A percentile compares a stretch with the other conserved stretches of the same genome.
Evolutionary conservation across 75 land plant genomes (phyloP).

Genomic region (Larix kaempferi): DNA sequence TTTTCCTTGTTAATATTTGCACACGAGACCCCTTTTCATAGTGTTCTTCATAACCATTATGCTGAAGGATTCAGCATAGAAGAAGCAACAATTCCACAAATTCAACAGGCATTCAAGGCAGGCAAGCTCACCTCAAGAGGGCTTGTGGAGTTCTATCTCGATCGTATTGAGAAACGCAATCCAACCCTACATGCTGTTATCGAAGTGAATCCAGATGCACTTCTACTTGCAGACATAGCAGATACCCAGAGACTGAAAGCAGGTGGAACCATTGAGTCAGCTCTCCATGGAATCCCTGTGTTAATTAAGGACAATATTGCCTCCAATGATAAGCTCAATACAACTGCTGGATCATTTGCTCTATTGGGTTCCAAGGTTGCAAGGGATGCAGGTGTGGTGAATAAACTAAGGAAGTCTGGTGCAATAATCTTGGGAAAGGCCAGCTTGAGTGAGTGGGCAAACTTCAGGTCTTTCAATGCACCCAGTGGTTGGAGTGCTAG

Average conservation of each 20-base stretch:
- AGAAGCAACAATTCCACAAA: slow-evolving; percentile 10
- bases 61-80: background rate
- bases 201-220: slow-evolving; percentile 64
- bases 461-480: slow-evolving; percentile 14
- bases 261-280: background rate
- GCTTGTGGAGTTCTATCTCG: slow-evolving; percentile 43
- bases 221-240: slow-evolving; percentile 40
- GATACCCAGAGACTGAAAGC: slow-evolving; percentile 27
- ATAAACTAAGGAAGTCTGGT: slow-evolving; percentile 31
- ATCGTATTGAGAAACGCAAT: slow-evolving; percentile 32
- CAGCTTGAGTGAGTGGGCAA: slow-evolving; percentile 52
- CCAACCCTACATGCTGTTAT: slow-evolving; percentile 43
- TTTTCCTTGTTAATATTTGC: too few relatives aligned
- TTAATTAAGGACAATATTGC: slow-evolving; percentile 63
- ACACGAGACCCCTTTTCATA: too few relatives aligned
- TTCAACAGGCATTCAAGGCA: slow-evolving; percentile 7
- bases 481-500: slow-evolving; percentile 9
- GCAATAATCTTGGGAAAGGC: slow-evolving; percentile 67
- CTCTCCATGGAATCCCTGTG: slow-evolving; percentile 55
- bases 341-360: slow-evolving; percentile 69
- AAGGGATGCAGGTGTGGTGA: slow-evolving; percentile 29
- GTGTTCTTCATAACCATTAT: too few relatives aligned
- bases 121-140: slow-evolving; percentile 17
- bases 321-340: slow-evolving; percentile 46
- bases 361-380: slow-evolving; percentile 42